Percentiles rank a stretch among this genome's conserved stretches.
Evolutionary conservation across 331 rosid genomes (phyloP).

Genomic region (Arachis monticola): DNA sequence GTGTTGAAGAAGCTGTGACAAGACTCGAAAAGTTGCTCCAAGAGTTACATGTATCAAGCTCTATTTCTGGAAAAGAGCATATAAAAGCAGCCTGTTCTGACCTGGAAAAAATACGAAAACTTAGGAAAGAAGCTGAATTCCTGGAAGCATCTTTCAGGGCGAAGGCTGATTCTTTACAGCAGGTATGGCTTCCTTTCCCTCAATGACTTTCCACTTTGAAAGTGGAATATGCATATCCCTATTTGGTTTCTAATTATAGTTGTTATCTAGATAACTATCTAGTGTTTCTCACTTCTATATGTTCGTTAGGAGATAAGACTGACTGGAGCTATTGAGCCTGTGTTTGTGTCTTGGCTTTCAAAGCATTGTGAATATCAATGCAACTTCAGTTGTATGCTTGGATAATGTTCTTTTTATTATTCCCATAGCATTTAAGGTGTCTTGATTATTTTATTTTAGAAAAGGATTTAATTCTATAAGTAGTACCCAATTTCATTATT

Average conservation of each 20-base stretch:
- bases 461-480: conserved; percentile 20
- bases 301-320: not conserved
- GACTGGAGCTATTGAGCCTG: not conserved
- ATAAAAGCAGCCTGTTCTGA: conserved; percentile 98
- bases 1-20: conserved; percentile 85
- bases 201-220: not conserved
- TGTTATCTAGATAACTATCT: not conserved
- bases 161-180: conserved; percentile 86
- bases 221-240: not conserved
- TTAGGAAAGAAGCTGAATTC: conserved; percentile 96
- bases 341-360: not conserved
- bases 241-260: not conserved
- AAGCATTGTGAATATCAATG: conserved; percentile 18
- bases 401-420: not conserved
- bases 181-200: conserved; percentile 51
- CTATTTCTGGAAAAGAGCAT: conserved; percentile 90
- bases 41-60: conserved; percentile 81
- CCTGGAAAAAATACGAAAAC: conserved; percentile 95
- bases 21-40: conserved; percentile 92
- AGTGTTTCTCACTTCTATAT: not conserved
- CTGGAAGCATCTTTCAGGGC: conserved; percentile 96
- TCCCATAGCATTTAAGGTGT: conserved; percentile 26
- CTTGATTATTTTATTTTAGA: conserved; percentile 6
- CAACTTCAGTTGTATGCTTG: conserved; percentile 26
- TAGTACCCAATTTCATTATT: conserved; percentile 22